phyloP scores from a whole-genome alignment of 2,329 filamentous ascomycete genomes.

The Alternaria solani region DNA sequence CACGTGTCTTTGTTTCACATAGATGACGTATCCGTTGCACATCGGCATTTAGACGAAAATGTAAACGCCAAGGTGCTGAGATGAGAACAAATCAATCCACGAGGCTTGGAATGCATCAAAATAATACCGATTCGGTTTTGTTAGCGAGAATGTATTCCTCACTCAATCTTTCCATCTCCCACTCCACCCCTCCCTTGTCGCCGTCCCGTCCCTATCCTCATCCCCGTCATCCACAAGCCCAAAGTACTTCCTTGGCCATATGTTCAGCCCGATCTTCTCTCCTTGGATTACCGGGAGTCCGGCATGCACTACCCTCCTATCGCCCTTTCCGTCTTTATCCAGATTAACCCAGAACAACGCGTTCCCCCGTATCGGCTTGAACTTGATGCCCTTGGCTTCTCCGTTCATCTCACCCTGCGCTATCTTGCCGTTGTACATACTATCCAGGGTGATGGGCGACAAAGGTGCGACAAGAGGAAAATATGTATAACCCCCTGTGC shows the following conservation, averaged over 20 bases:
- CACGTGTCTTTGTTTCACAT: slow-evolving; percentile 1
- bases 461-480: slow-evolving; percentile 31
- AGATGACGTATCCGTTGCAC: neutral
- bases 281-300: slow-evolving; percentile 64
- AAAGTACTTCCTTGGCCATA: slow-evolving; percentile 57
- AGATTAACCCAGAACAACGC: slow-evolving; percentile 69
- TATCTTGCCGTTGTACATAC: slow-evolving; percentile 21
- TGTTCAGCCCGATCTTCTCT: slow-evolving; percentile 67
- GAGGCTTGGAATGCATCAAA: neutral
- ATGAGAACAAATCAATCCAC: neutral
- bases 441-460: slow-evolving; percentile 9
- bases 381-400: slow-evolving; percentile 52
- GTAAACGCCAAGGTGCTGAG: neutral
- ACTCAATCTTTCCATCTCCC: slow-evolving; percentile 22
- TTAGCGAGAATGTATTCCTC: neutral
- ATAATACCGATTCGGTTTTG: neutral
- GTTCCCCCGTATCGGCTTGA: slow-evolving; percentile 63
- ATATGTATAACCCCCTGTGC: slow-evolving; percentile 33
- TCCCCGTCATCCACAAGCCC: slow-evolving; percentile 4
- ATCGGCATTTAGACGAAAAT: neutral
- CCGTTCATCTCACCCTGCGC: slow-evolving; percentile 27
- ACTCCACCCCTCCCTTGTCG: slow-evolving; percentile 11
- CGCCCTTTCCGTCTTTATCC: slow-evolving; percentile 52
- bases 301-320: slow-evolving; percentile 61
- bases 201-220: neutral